Evolutionary conservation across 108 stramenopile species (phyloP), one percentile per base, ranked within the genome.

Genomic region (Cyclotella sp.): DNA sequence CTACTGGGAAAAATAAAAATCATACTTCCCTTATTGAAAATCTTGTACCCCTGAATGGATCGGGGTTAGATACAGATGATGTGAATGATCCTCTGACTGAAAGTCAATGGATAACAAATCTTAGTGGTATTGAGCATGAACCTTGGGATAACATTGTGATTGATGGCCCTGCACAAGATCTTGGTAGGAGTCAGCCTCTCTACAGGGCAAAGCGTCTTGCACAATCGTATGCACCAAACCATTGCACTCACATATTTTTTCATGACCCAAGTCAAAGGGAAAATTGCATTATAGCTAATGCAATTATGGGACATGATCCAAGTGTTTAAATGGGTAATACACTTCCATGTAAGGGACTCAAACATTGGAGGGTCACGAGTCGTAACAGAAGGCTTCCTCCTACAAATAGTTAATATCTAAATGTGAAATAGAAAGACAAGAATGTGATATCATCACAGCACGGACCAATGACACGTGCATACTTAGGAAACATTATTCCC

Each of bases 131-230:
- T 54, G 51, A 70, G 26, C 15, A 10, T 27, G 68, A 70, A 19
- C 68, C 68, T 11, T 70, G 68, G 68, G 68, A 70, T 34, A 22
- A 54, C 53, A 70, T 70, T 39, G 68, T 70, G 26, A 52, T 70
- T 12, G 68, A 70, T 41, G 68, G 68, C 11, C 68, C 68, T 10
- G 52, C 29, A 30, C 16, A 55, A 55, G 21, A 7, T 24, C 68
- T 70, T 18, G 68, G 68, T 11, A 53, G 68, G 68, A 45, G 41
- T 55, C 68, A 70, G 43, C 52, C 68, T 29, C 68, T 70, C 18
- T 70, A 70, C 52, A 52, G 53, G 68, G 68, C 68, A 28, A 70
- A 70, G 21, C 22, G 68, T 45, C 21, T 70, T 13, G 68, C 68
- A 12, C 68, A 70, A 54, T 70, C 68, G 22, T 70, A 70, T 22